phyloP scores from a whole-genome alignment of 208 protist species.

The Acanthamoeba castellanii region DNA sequence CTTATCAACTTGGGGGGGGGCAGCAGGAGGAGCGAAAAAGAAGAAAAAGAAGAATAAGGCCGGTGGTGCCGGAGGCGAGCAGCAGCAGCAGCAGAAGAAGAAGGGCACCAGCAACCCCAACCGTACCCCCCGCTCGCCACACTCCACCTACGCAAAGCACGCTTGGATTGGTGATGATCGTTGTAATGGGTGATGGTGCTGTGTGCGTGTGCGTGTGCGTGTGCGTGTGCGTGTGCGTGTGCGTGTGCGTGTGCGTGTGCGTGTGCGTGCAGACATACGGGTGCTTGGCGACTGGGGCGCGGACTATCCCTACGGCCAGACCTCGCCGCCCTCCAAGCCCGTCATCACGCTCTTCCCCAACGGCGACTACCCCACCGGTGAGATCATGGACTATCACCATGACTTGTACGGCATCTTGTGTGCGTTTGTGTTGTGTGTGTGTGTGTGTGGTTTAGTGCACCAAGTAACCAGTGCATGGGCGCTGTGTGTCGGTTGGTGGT shows the following conservation, averaged over 20 bases:
- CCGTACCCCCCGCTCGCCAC: too few relatives aligned
- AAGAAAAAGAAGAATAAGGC: constrained; percentile 58
- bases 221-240: too few relatives aligned
- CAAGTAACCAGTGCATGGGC: too few relatives aligned
- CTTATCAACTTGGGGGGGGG: too few relatives aligned
- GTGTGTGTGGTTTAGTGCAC: too few relatives aligned
- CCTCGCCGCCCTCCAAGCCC: constrained; percentile 93
- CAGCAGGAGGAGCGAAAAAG: background rate
- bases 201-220: too few relatives aligned
- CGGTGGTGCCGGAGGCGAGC: background rate
- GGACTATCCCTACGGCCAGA: constrained; percentile 80
- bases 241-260: background rate
- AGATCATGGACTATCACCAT: constrained; percentile 93
- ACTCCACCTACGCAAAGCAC: too few relatives aligned
- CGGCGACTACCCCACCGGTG: constrained; percentile 91
- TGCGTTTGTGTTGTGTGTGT: too few relatives aligned
- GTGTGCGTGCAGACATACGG: constrained; percentile 6
- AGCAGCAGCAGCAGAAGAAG: constrained; percentile 25
- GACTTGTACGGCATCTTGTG: constrained; percentile 80
- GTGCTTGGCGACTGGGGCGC: constrained; percentile 24
- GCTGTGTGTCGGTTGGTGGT: background rate
- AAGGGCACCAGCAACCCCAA: constrained; percentile 71
- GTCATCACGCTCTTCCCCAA: constrained; percentile 92
- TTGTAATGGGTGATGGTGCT: too few relatives aligned
- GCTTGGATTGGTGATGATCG: too few relatives aligned